These are phyloP conservation scores for Spinacia oleracea DNA, from an alignment of 179 eudicot species.

Conservation along the genomic window DNA sequence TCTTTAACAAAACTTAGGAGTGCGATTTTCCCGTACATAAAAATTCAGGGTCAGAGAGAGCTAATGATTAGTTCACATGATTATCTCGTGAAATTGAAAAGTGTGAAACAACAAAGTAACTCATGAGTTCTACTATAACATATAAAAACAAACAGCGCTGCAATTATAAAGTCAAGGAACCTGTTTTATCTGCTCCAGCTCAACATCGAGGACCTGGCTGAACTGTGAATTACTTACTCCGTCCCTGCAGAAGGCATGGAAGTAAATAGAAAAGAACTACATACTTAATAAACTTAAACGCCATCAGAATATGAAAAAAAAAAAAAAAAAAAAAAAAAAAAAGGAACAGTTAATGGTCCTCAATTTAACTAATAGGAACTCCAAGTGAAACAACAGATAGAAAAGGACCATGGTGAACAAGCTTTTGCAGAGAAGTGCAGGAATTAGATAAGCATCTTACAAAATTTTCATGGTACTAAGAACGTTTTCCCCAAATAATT, in stretches of 20 bases:
- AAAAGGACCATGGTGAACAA: background rate
- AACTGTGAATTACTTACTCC: constrained; percentile 93
- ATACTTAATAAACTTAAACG: background rate
- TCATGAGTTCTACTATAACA: background rate
- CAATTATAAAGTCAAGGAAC: constrained; percentile 37
- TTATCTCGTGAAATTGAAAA: background rate
- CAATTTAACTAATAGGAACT: background rate
- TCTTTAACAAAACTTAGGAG: background rate
- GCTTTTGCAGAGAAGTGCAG: background rate
- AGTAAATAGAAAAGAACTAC: constrained; percentile 2
- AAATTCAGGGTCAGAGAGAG: background rate
- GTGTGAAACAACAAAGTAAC: background rate
- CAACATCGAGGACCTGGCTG: constrained; percentile 67
- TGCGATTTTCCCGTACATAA: background rate
- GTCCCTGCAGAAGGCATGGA: constrained; percentile 53
- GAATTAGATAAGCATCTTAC: background rate
- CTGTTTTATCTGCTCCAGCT: constrained; percentile 91
- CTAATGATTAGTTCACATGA: background rate
- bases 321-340: too few species aligned
- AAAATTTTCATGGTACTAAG: background rate
- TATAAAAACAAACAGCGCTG: background rate
- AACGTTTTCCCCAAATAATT: background rate
- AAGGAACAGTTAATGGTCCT: background rate
- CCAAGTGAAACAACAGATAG: background rate
- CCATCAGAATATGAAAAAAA: too few species aligned